Evolutionary conservation across 768 basidiomycete genomes (phyloP).

Genomic region (Cystoderma amianthinum): DNA sequence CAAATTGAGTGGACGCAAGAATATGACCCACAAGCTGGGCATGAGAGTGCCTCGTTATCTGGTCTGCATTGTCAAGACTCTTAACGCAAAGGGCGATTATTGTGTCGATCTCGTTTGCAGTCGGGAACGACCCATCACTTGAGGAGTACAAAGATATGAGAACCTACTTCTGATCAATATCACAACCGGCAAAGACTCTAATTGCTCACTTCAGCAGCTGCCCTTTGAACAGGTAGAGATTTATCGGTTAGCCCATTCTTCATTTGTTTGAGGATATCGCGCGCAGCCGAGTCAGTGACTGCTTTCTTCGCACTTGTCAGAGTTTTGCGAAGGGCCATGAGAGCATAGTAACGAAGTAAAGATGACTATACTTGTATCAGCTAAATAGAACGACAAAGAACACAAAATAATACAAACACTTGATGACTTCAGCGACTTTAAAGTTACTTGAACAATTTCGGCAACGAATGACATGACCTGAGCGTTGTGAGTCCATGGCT

Average conservation of each 20-base stretch:
- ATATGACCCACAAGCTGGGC: slow-evolving; percentile 79
- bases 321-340: slow-evolving; percentile 73
- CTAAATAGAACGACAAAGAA: background rate
- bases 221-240: slow-evolving; percentile 79
- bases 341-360: slow-evolving; percentile 75
- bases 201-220: slow-evolving; percentile 63
- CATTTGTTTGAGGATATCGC: slow-evolving; percentile 83
- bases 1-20: slow-evolving; percentile 76
- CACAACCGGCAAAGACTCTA: background rate
- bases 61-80: slow-evolving; percentile 77
- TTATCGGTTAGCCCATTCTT: slow-evolving; percentile 73
- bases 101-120: slow-evolving; percentile 69
- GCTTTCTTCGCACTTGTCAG: slow-evolving; percentile 78
- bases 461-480: slow-evolving; percentile 96
- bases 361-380: slow-evolving; percentile 43
- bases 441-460: slow-evolving; percentile 62
- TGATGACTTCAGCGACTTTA: slow-evolving; percentile 70
- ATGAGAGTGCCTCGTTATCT: slow-evolving; percentile 73
- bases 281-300: slow-evolving; percentile 67
- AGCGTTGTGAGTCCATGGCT: background rate
- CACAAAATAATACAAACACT: slow-evolving; percentile 37
- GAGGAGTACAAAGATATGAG: slow-evolving; percentile 49
- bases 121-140: slow-evolving; percentile 45
- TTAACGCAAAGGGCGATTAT: slow-evolving; percentile 63
- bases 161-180: slow-evolving; percentile 24